phyloP scores from a whole-genome alignment of 2,329 filamentous ascomycete genomes.

The Talaromyces sp. region DNA sequence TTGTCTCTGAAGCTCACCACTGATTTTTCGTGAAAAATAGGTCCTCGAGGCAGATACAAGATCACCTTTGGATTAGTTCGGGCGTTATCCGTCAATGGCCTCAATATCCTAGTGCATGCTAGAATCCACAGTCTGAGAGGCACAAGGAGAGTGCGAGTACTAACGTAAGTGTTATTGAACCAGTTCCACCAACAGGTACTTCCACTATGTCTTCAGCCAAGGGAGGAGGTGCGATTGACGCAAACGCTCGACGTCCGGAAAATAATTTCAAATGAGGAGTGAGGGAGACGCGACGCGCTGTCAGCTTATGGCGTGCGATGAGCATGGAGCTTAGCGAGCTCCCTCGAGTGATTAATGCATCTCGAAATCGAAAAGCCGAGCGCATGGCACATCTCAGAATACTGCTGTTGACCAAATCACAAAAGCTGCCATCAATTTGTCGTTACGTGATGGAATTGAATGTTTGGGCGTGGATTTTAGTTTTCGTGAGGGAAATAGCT shows the following conservation, averaged over 20 bases:
- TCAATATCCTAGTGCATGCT: neutral
- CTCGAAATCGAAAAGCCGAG: neutral
- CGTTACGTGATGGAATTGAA: neutral
- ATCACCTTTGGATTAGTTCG: conserved; percentile 12
- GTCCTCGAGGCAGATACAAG: conserved; percentile 18
- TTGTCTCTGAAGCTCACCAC: neutral
- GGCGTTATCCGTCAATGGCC: conserved; percentile 3
- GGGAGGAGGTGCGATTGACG: conserved; percentile 8
- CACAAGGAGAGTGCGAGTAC: neutral
- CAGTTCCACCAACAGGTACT: conserved; percentile 19
- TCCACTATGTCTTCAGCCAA: conserved; percentile 15
- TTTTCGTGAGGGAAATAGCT: neutral
- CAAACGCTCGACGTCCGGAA: conserved; percentile 9
- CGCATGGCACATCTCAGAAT: conserved; percentile 4
- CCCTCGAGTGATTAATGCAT: neutral
- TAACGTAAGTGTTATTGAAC: conserved; percentile 14
- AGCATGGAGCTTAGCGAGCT: neutral
- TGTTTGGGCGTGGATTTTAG: neutral
- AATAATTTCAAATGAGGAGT: neutral
- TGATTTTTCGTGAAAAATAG: conserved; percentile 5
- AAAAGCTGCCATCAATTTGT: neutral
- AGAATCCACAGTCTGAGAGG: neutral
- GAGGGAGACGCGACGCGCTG: conserved; percentile 14
- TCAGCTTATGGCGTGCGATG: neutral
- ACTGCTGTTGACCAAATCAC: neutral